Evolutionary conservation across 805 yeast species (phyloP), one percentile per base, ranked within the genome.

Genomic region (Metschnikowia amazonensis): DNA sequence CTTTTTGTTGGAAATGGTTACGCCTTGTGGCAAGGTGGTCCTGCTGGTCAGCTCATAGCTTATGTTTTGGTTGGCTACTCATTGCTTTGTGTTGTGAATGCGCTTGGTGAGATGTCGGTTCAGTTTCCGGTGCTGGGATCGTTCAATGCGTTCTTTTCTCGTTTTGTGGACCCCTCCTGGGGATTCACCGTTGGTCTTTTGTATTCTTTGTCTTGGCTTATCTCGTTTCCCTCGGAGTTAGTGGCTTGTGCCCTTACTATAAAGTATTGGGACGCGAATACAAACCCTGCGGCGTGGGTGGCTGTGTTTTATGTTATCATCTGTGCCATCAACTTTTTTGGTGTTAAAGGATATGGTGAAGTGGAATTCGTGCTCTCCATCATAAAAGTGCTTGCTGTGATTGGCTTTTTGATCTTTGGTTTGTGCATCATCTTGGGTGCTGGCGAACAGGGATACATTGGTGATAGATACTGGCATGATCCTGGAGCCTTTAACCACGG

Each of bases 401-500:
- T 58, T 32, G 65, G 65, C 16, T 61, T 61, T 47, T 47, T 57
- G 42, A 60, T 61, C 36, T 40, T 59, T 13, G 55, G 53, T 25
- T 62, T 78, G 32, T 63, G 76, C 44, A 53, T 71, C 42, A 69
- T 51, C 23, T 63, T 72, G 47, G 76, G 75, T 49, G 78, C 74
- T 38, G 74, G 75, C 27, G 56, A 57, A 17, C 57, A 51, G 30
- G 80, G 79, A 6, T 74, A 74, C 48, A 67, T 80, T 48, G 84
- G 84, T 14, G 74, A 63, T 21, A 65, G 56, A 45, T 72, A 75
- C 58, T 79, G 81, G 80, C 65, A 65, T 36, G 52, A 69, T 32
- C 84, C 84, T 6, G 84, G 84, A 46, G 69, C 81, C 6, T 77
- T 78, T 50, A 65, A 69, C 42, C 66, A 77, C 52, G 79, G 78